Percentiles rank a stretch among this genome's conserved stretches.
Evolutionary conservation across 176 grass and related monocot genomes (phyloP).

Genomic region (Carex littledalei): DNA sequence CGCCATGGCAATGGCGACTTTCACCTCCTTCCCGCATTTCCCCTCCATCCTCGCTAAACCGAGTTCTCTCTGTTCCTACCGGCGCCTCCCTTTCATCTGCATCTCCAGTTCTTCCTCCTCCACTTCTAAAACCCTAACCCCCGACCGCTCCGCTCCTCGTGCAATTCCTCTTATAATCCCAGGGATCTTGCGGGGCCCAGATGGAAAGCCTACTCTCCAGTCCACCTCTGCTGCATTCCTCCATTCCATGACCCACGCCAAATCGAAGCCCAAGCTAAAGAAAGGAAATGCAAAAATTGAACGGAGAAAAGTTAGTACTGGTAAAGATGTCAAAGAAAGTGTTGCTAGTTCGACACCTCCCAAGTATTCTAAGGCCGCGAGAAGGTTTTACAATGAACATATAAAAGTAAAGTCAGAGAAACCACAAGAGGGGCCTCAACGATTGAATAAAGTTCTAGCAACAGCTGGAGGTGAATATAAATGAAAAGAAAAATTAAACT

Average conservation of each 20-base stretch:
- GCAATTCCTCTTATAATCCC: constrained; percentile 40
- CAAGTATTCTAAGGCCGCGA: constrained; percentile 90
- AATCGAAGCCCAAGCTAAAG: constrained; percentile 38
- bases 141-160: not conserved
- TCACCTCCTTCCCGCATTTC: not conserved
- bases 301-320: not conserved
- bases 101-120: constrained; percentile 34
- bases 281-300: constrained; percentile 27
- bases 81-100: constrained; percentile 34
- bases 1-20: constrained; percentile 6
- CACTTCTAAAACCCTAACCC: constrained; percentile 23
- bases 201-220: constrained; percentile 46
- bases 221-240: constrained; percentile 46
- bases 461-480: constrained; percentile 60
- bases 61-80: constrained; percentile 5
- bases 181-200: constrained; percentile 53
- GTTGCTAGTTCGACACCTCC: constrained; percentile 32
- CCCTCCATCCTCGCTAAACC: constrained; percentile 13
- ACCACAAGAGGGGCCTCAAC: constrained; percentile 34
- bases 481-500: not conserved
- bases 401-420: constrained; percentile 22
- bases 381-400: constrained; percentile 88
- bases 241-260: constrained; percentile 47
- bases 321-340: constrained; percentile 2
- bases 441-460: constrained; percentile 76